Conservation (phyloP, 2,329 filamentous ascomycete genomes). For the Hymenoscyphus linearis region DNA sequence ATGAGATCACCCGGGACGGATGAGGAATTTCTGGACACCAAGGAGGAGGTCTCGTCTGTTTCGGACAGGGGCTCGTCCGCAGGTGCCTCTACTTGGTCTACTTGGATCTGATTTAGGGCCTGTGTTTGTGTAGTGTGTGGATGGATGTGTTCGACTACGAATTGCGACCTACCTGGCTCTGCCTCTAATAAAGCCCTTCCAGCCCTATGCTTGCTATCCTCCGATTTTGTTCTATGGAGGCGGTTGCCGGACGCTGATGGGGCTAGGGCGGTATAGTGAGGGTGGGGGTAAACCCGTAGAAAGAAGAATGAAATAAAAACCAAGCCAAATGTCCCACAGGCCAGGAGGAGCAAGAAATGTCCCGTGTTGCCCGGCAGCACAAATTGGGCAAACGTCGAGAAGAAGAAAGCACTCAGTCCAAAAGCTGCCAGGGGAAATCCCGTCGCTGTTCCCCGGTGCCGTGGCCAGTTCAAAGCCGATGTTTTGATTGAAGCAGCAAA, state of each 20-base stretch:
- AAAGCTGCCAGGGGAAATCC: slow-evolving; percentile 91
- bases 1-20: slow-evolving; percentile 33
- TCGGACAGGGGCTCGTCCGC: slow-evolving; percentile 33
- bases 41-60: slow-evolving; percentile 71
- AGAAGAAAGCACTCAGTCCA: slow-evolving; percentile 93
- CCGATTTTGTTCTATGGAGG: slow-evolving; percentile 43
- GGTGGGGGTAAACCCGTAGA: slow-evolving; percentile 64
- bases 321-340: slow-evolving; percentile 71
- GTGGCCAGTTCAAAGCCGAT: slow-evolving; percentile 86
- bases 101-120: slow-evolving; percentile 29
- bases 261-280: slow-evolving; percentile 38
- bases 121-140: slow-evolving; percentile 12
- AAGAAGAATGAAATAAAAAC: slow-evolving; percentile 79
- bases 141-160: slow-evolving; percentile 29
- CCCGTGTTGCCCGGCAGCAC: slow-evolving; percentile 80
- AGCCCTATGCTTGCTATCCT: slow-evolving; percentile 37
- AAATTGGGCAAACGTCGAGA: slow-evolving; percentile 72
- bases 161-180: slow-evolving; percentile 62
- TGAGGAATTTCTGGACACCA: slow-evolving; percentile 62
- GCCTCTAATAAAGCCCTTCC: slow-evolving; percentile 33
- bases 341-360: slow-evolving; percentile 73
- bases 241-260: slow-evolving; percentile 33
- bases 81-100: slow-evolving; percentile 26
- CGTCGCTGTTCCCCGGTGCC: slow-evolving; percentile 86
- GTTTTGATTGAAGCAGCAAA: slow-evolving; percentile 83